These are phyloP conservation scores for Haplosporangium sp. DNA, from an alignment of 371 early-diverging fungal species.

Conservation along the genomic window DNA sequence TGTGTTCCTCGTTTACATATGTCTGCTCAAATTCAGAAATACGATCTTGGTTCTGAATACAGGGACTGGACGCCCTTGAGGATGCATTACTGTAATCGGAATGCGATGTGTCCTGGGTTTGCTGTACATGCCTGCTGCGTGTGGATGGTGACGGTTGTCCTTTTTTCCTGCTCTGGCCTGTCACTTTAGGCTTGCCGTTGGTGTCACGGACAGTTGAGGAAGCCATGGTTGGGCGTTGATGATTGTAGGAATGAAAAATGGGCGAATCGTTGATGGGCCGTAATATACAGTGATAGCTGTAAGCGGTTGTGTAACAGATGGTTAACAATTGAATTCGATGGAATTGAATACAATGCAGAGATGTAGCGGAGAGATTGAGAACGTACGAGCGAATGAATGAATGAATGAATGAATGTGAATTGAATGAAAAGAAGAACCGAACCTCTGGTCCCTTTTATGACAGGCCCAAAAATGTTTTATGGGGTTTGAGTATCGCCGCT, in stretches of 20 bases:
- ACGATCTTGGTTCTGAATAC: conserved; percentile 4
- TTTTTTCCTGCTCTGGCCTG: not conserved
- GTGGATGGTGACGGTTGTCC: not conserved
- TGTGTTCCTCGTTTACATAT: conserved; percentile 64
- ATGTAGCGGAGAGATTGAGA: not conserved
- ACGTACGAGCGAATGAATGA: not conserved
- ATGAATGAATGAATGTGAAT: not conserved
- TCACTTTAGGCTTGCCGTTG: conserved; percentile 16
- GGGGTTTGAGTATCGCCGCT: no score
- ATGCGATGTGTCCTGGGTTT: conserved; percentile 25
- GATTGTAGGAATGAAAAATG: not conserved
- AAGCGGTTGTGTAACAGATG: no score
- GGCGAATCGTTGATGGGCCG: not conserved
- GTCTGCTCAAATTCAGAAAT: conserved; percentile 51
- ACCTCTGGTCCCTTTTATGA: not conserved
- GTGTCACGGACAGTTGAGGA: conserved; percentile 3
- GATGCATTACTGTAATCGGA: conserved; percentile 36
- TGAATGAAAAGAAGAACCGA: not conserved
- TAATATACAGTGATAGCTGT: no score
- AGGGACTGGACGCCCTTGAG: conserved; percentile 34
- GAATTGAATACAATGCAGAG: no score
- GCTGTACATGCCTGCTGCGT: not conserved
- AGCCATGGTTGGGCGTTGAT: conserved; percentile 6
- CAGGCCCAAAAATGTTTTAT: not conserved
- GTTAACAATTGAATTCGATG: no score